These are phyloP conservation scores for Amanita rubescens DNA, from an alignment of 768 basidiomycete species.

Conservation along the genomic window DNA sequence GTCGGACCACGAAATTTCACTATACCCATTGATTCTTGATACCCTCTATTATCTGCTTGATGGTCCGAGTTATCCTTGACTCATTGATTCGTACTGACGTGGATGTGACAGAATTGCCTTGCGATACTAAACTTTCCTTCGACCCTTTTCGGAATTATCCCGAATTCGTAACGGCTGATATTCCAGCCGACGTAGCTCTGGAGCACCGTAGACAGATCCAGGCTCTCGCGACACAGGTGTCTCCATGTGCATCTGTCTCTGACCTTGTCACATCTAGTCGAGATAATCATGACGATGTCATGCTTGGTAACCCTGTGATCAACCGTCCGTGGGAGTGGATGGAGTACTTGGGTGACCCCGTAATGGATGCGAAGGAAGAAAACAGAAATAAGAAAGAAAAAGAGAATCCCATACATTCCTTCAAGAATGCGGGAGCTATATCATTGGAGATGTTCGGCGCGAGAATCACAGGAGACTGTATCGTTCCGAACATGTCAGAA, in stretches of 20 bases:
- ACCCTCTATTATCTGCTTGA: constrained; percentile 69
- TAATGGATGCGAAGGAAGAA: constrained; percentile 35
- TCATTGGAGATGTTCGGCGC: constrained; percentile 68
- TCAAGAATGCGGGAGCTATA: constrained; percentile 65
- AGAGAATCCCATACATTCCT: constrained; percentile 25
- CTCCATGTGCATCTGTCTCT: constrained; percentile 42
- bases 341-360: constrained; percentile 62
- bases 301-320: constrained; percentile 46
- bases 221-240: constrained; percentile 48
- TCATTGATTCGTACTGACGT: neutral
- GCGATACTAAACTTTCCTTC: constrained; percentile 43
- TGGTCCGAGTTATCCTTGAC: constrained; percentile 34
- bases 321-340: constrained; percentile 88
- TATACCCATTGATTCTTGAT: constrained; percentile 64
- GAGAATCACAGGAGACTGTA: constrained; percentile 54
- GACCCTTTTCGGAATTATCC: constrained; percentile 69
- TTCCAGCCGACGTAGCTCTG: constrained; percentile 49
- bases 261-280: constrained; percentile 54
- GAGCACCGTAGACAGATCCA: constrained; percentile 52
- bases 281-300: constrained; percentile 43
- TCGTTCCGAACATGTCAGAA: constrained; percentile 23
- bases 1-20: constrained; percentile 43
- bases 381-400: constrained; percentile 30
- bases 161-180: constrained; percentile 35
- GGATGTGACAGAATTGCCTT: constrained; percentile 47